Base-by-base conservation (phyloP, 2,329 filamentous ascomycete genomes). In the Arthrobotrys pseudoclavata region DNA sequence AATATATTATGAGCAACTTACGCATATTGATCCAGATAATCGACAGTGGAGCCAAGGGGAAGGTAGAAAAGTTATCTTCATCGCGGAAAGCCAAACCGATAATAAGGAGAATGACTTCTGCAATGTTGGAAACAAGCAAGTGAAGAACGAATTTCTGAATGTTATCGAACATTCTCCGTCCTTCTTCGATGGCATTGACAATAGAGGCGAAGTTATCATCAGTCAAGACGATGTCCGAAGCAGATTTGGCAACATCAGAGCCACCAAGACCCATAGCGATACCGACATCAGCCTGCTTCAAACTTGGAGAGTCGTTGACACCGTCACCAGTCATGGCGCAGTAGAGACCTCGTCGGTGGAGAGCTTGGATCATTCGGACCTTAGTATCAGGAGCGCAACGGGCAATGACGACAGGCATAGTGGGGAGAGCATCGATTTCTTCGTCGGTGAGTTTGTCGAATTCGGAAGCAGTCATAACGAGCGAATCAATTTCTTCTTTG, bases 1-100 rank as follows among this genome's bases (percentile, higher is more conserved):
- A n/a, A 15, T n/a, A 18, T 48, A 20, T 13, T 18, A 22, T 57
- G 24, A 10, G 18, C n/a, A 12, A 77, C 74, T 62, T 71, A 77
- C 74, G 64, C 91, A 97, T 95, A 84, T 97, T 97, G 83, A 97
- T 93, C 93, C 93, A 97, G 75, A 97, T 88, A 79, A 97, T 95
- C 81, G 97, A 91, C 10, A 97, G 89, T 0, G 94, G 93, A 0
- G 92, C 90, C 52, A 97, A 88, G 3, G 93, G 94, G 83, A 96
- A 97, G 9, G 97, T 93, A 0, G 93, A 96, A 77, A 92, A 87
- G 7, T 88, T 87, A 9, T 86, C 85, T 1, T 84, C 74, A 80
- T 97, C 94, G 81, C 93, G 91, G 85, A 97, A 96, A 0, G 87
- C 91, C 3, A 97, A 63, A 66, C 94, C 94, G 45, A 93, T 90